phyloP scores from a whole-genome alignment of 2,329 filamentous ascomycete species.

The Neophaeococcomyces mojaviensis region DNA sequence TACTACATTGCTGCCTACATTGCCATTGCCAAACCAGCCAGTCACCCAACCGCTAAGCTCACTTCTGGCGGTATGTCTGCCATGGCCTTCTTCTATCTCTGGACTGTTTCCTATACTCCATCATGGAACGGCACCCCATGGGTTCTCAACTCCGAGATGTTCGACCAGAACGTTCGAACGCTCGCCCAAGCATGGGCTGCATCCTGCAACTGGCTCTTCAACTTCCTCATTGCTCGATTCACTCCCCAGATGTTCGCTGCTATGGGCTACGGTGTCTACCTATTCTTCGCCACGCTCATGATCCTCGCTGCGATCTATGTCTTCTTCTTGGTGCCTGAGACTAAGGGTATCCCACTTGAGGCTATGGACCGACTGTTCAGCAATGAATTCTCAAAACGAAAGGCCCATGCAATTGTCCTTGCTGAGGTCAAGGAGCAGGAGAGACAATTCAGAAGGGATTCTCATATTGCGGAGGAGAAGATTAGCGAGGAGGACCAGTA shows the following conservation, averaged over 20 bases:
- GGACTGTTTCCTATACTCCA: conserved; percentile 65
- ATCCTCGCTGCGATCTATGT: conserved; percentile 51
- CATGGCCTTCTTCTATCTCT: conserved; percentile 63
- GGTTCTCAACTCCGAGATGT: conserved; percentile 60
- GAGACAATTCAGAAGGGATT: conserved; percentile 27
- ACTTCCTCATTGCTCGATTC: conserved; percentile 62
- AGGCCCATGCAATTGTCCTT: conserved; percentile 30
- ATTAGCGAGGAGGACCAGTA: conserved; percentile 7
- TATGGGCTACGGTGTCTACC: conserved; percentile 56
- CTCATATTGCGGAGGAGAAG: conserved; percentile 14
- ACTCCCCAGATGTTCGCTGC: conserved; percentile 35
- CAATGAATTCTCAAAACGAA: conserved; percentile 30
- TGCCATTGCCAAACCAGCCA: conserved; percentile 39
- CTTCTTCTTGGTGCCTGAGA: conserved; percentile 59
- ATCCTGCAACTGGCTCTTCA: conserved; percentile 65
- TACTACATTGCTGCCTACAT: conserved; percentile 59
- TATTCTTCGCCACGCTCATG: conserved; percentile 62
- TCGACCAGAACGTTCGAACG: conserved; percentile 60
- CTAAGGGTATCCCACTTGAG: conserved; percentile 58
- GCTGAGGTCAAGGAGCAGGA: conserved; percentile 30
- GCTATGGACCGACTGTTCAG: conserved; percentile 57
- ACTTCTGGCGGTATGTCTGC: conserved; percentile 50
- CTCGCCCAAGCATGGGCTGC: conserved; percentile 66
- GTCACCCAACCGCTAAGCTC: conserved; percentile 30
- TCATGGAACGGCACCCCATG: conserved; percentile 68